Evolutionary conservation across 2,329 filamentous ascomycete genomes (phyloP).

Genomic region (Trichoderma polysporum): DNA sequence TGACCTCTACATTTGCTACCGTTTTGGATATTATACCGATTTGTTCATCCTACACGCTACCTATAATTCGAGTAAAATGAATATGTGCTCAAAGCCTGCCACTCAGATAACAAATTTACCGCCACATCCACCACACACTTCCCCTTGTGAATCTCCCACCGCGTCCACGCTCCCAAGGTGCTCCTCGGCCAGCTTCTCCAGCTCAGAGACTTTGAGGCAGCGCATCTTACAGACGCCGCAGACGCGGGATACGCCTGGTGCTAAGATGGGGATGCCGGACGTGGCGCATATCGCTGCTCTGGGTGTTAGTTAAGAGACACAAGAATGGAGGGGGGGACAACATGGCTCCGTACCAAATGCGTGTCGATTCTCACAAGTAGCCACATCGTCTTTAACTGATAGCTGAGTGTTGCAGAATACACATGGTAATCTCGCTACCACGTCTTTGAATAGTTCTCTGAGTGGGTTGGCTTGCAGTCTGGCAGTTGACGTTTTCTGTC

Average conservation of each 20-base stretch:
- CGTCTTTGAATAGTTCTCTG: slow-evolving; percentile 39
- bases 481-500: slow-evolving; percentile 22
- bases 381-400: slow-evolving; percentile 34
- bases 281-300: slow-evolving; percentile 51
- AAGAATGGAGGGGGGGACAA: neutral
- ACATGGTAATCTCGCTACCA: slow-evolving; percentile 43
- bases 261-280: slow-evolving; percentile 54
- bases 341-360: slow-evolving; percentile 38
- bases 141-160: slow-evolving; percentile 33
- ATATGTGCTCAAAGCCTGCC: neutral
- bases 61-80: accelerated
- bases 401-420: slow-evolving; percentile 47
- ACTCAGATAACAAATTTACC: slow-evolving; percentile 42
- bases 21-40: too few species aligned
- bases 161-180: slow-evolving; percentile 31
- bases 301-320: slow-evolving; percentile 6
- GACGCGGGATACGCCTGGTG: slow-evolving; percentile 52
- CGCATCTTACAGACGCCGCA: slow-evolving; percentile 56
- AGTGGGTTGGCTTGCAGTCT: slow-evolving; percentile 30
- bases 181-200: slow-evolving; percentile 37
- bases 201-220: slow-evolving; percentile 46
- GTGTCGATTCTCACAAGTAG: slow-evolving; percentile 42
- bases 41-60: too few species aligned
- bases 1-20: too few species aligned
- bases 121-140: slow-evolving; percentile 42